These are phyloP conservation scores for Sugiyamaella xylanicola DNA, from an alignment of 1,139 yeast species.

Conservation along the genomic window DNA sequence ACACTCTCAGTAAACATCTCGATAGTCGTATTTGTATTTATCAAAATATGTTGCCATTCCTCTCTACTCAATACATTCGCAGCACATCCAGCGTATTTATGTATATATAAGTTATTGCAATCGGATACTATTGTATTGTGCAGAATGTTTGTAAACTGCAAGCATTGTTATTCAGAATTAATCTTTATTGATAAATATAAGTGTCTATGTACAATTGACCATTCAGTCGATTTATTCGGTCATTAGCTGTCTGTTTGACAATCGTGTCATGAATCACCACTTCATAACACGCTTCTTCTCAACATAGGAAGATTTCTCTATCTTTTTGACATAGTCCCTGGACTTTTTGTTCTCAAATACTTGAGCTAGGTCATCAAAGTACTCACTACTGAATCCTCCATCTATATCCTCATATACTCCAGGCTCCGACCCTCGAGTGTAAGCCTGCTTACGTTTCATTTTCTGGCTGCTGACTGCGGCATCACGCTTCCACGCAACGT, in stretches of 20 bases:
- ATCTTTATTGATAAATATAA: neutral
- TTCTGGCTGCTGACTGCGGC: slow-evolving; percentile 12
- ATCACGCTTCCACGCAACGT: slow-evolving; percentile 16
- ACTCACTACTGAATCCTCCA: slow-evolving; percentile 25
- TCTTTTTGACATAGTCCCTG: slow-evolving; percentile 14
- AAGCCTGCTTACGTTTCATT: slow-evolving; percentile 11
- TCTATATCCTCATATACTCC: slow-evolving; percentile 20
- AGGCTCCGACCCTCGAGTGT: slow-evolving; percentile 25
- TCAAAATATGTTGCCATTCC: neutral
- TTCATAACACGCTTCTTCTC: slow-evolving; percentile 20
- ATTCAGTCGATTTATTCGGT: no score
- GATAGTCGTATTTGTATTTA: neutral
- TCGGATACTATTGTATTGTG: no score
- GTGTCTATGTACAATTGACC: slow-evolving; percentile 9
- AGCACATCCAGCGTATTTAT: neutral
- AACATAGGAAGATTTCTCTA: slow-evolving; percentile 14
- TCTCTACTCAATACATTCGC: neutral
- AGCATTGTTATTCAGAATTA: no score
- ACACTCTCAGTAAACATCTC: neutral
- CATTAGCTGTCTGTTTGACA: no score
- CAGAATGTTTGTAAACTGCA: no score
- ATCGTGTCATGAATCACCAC: slow-evolving; percentile 2
- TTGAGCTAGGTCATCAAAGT: slow-evolving; percentile 30
- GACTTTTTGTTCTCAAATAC: slow-evolving; percentile 21
- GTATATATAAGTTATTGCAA: no score